Conservation (phyloP, 1,284 basidiomycete species). For the Cryptococcus neoformans region DNA sequence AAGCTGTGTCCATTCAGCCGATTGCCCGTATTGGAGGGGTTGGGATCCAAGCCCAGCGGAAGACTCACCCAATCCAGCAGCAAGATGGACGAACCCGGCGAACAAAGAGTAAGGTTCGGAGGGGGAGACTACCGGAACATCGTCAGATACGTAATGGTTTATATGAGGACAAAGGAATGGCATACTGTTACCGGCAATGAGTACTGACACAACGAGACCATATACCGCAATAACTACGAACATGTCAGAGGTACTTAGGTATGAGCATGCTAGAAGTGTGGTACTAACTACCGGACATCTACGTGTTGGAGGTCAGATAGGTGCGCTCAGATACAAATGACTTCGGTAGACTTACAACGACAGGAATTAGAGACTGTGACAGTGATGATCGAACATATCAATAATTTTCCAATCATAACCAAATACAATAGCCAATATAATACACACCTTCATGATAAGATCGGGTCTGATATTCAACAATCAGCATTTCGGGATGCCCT, state of each 20-base stretch:
- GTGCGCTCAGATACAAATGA: not conserved
- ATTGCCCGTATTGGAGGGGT: not conserved
- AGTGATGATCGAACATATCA: not conserved
- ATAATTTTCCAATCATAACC: not conserved
- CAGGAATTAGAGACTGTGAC: conserved; percentile 75
- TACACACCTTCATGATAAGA: conserved; percentile 90
- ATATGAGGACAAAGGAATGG: conserved; percentile 14
- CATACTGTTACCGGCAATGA: conserved; percentile 63
- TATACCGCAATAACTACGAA: conserved; percentile 54
- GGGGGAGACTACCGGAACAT: conserved; percentile 57
- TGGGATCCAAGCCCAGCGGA: not conserved
- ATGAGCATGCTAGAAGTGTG: not conserved
- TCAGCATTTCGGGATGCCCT: conserved; percentile 2
- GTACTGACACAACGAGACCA: conserved; percentile 58
- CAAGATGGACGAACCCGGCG: conserved; percentile 90
- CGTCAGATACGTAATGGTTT: not conserved
- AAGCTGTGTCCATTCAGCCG: conserved; percentile 51
- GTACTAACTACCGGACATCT: conserved; percentile 41
- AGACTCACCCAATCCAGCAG: conserved; percentile 68
- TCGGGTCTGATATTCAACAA: conserved; percentile 63
- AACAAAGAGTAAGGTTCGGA: conserved; percentile 61
- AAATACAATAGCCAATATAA: not conserved
- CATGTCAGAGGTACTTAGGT: not conserved
- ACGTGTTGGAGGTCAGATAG: not conserved
- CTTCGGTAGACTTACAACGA: conserved; percentile 42